These are phyloP conservation scores for Schizochytrium sp. DNA, from an alignment of 108 stramenopile genomes.

Conservation along the genomic window DNA sequence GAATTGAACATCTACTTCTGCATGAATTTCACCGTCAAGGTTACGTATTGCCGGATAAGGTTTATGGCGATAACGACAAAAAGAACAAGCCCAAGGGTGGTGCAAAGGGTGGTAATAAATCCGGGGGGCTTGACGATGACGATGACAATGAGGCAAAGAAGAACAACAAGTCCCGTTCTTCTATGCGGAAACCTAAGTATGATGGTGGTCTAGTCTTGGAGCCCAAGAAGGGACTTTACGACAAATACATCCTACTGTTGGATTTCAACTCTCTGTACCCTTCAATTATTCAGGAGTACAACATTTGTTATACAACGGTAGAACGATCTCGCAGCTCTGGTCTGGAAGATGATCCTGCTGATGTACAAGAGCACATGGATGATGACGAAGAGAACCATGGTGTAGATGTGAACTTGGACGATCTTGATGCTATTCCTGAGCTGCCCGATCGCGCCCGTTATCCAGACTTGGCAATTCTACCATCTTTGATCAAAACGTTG, in stretches of 20 bases:
- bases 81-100: background rate
- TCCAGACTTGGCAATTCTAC: slow-evolving; percentile 89
- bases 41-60: slow-evolving; percentile 92
- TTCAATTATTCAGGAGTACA: slow-evolving; percentile 99
- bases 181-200: slow-evolving; percentile 87
- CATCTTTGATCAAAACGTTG: slow-evolving; percentile 92
- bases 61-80: slow-evolving; percentile 1
- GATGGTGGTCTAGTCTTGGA: slow-evolving; percentile 97
- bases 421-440: slow-evolving; percentile 82
- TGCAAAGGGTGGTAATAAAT: background rate
- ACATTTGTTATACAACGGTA: slow-evolving; percentile 98
- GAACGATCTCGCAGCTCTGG: slow-evolving; percentile 75
- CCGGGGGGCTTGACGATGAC: background rate
- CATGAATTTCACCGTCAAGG: slow-evolving; percentile 98
- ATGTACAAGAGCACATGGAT: slow-evolving; percentile 53
- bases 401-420: slow-evolving; percentile 66
- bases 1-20: slow-evolving; percentile 96
- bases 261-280: slow-evolving; percentile 99
- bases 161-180: slow-evolving; percentile 67
- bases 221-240: slow-evolving; percentile 99
- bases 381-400: slow-evolving; percentile 68
- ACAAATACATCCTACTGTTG: slow-evolving; percentile 95
- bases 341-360: background rate
- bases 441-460: slow-evolving; percentile 81
- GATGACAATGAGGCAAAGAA: slow-evolving; percentile 68